A percentile compares a stretch with the other conserved stretches of the same genome.
Evolutionary conservation across 2,329 filamentous ascomycete species (phyloP).

Genomic region (Phyllachora maydis): DNA sequence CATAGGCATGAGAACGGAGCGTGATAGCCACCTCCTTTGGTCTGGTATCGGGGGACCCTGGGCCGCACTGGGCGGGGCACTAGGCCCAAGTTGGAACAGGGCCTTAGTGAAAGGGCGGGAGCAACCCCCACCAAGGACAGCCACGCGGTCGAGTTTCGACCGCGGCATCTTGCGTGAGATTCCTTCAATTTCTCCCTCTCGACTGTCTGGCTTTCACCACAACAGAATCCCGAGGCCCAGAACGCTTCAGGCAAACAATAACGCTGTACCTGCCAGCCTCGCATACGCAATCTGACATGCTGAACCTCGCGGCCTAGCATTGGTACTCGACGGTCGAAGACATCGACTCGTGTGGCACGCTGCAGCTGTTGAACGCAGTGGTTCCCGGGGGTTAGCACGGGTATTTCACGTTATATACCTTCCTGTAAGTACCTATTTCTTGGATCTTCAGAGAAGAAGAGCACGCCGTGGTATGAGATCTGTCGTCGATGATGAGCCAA

Average conservation of each 20-base stretch:
- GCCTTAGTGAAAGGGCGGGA: neutral
- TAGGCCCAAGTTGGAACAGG: neutral
- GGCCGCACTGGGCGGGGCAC: neutral
- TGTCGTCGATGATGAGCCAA: constrained; percentile 20
- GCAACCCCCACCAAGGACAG: neutral
- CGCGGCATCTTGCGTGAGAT: too few relatives aligned
- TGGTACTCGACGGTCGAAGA: constrained; percentile 1
- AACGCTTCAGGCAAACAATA: too few relatives aligned
- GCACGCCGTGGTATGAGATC: neutral
- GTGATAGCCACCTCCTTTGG: neutral
- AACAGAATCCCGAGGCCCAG: too few relatives aligned
- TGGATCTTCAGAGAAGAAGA: too few relatives aligned
- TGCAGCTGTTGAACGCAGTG: constrained; percentile 1
- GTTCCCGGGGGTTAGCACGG: constrained; percentile 1
- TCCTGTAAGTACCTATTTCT: constrained; percentile 1
- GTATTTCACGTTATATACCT: neutral
- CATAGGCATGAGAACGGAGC: too few relatives aligned
- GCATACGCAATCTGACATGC: too few relatives aligned
- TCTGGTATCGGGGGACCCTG: neutral
- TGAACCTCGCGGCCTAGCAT: neutral
- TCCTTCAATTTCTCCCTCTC: too few relatives aligned
- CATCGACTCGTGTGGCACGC: neutral
- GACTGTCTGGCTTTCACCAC: too few relatives aligned
- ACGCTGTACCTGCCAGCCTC: too few relatives aligned
- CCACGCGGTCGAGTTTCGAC: too few relatives aligned